phyloP scores from a whole-genome alignment of 306 rosid species.

The Bauhinia variegata region DNA sequence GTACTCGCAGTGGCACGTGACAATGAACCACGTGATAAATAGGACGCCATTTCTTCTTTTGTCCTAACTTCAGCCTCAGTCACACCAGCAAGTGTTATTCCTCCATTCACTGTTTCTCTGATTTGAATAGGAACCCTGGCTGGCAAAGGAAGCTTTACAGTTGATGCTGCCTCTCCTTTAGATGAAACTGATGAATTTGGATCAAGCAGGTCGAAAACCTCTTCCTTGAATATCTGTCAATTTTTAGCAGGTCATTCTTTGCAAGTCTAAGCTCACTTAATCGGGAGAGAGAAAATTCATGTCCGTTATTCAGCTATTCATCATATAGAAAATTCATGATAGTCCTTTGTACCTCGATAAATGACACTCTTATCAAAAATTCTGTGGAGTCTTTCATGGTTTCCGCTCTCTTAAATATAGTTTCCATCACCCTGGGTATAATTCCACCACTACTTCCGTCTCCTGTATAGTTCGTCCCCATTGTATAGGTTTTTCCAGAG shows the following conservation, averaged over 20 bases:
- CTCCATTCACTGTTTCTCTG: constrained; percentile 81
- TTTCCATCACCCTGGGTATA: constrained; percentile 77
- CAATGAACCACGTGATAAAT: constrained; percentile 72
- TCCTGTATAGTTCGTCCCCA: constrained; percentile 75
- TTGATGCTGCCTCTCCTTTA: constrained; percentile 51
- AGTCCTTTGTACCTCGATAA: constrained; percentile 70
- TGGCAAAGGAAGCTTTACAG: constrained; percentile 48
- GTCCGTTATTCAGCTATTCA: no score
- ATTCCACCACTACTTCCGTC: constrained; percentile 69
- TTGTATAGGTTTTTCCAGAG: constrained; percentile 81
- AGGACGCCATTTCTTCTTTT: constrained; percentile 78
- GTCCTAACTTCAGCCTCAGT: constrained; percentile 79
- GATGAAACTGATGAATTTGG: constrained; percentile 47
- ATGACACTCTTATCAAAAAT: constrained; percentile 79
- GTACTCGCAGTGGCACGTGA: constrained; percentile 92
- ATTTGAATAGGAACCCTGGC: constrained; percentile 84
- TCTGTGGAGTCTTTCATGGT: constrained; percentile 51
- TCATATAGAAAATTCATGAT: neutral
- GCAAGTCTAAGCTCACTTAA: constrained; percentile 1
- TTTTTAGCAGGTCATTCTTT: no score
- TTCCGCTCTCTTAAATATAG: constrained; percentile 56
- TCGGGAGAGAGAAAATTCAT: neutral
- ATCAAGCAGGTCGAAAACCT: constrained; percentile 86
- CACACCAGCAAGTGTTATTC: constrained; percentile 90
- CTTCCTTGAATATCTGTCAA: constrained; percentile 95